Evolutionary conservation across 768 basidiomycete genomes (phyloP), one percentile per base, ranked within the genome.

Genomic region (Lactarius vividus): DNA sequence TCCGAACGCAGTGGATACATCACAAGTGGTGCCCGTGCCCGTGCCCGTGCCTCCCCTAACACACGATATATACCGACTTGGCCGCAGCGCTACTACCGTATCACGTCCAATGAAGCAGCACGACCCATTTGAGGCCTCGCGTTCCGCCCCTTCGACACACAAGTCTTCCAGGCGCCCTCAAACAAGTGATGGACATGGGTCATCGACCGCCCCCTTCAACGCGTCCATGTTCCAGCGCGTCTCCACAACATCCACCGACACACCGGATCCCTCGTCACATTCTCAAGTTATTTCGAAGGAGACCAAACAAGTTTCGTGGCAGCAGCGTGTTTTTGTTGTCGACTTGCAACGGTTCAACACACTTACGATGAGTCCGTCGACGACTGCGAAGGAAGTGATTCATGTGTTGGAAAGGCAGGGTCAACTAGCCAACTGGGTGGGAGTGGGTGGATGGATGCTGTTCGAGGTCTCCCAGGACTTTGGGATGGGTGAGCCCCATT

Each of bases 381-480:
- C 91, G 2, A 86, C 79, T 31, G 92, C 92, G 10, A 82, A 85
- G 40, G 90, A 94, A 62, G 84, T 96, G 7, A 75, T 96, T 61
- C 78, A 82, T 15, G 78, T 84, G 72, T 80, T 94, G 31, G 84
- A 88, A 49, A 76, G 77, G 20, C 85, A 89, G 72, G 91, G 90
- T 13, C 83, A 85, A 62, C 75, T 96, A 53, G 83, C 83, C 52
- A 83, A 84, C 55, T 84, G 82, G 77, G 77, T 76, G 2, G 84
- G 84, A 1, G 79, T 76, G n/a, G 86, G 82, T 5, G 87, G 85
- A 7, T 97, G 93, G 92, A 94, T 95, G 83, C 74, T 98, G 33
- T 96, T 85, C 74, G 96, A 98, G 77, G 76, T 96, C 33, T 91
- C 91, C 39, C 89, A 92, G 69, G 92, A 95, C 72, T 89, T 95